phyloP scores from a whole-genome alignment of 2,329 filamentous ascomycete genomes.

The Hymenoscyphus fraxineus region DNA sequence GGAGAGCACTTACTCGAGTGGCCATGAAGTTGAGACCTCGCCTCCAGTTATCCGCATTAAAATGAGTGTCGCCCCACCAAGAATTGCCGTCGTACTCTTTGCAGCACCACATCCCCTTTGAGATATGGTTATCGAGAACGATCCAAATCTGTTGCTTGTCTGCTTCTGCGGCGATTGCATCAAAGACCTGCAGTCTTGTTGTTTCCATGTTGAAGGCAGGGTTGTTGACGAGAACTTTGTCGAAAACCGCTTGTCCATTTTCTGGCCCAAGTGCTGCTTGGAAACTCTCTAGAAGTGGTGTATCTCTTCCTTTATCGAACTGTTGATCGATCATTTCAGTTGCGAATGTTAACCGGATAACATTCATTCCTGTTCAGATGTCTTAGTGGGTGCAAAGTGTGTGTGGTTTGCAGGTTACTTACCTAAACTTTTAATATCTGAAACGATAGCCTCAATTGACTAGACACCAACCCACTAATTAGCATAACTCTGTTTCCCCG shows the following conservation, averaged over 20 bases:
- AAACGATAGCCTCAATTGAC: slow-evolving; percentile 51
- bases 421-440: slow-evolving; percentile 52
- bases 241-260: slow-evolving; percentile 49
- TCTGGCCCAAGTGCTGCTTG: slow-evolving; percentile 43
- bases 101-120: slow-evolving; percentile 56
- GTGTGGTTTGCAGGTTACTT: not conserved
- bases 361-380: slow-evolving; percentile 38
- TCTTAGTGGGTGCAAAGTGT: not conserved
- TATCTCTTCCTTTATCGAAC: slow-evolving; percentile 44
- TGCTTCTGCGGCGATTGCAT: slow-evolving; percentile 56
- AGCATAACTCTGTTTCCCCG: not conserved
- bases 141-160: slow-evolving; percentile 51
- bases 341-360: slow-evolving; percentile 57
- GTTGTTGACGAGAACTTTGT: slow-evolving; percentile 51
- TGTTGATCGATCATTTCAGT: slow-evolving; percentile 59
- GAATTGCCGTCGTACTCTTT: slow-evolving; percentile 49
- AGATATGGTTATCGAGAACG: slow-evolving; percentile 58
- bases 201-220: slow-evolving; percentile 50
- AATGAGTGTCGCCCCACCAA: slow-evolving; percentile 57
- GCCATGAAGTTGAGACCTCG: slow-evolving; percentile 58
- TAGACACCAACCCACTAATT: slow-evolving; percentile 18
- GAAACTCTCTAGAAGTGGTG: slow-evolving; percentile 44
- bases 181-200: slow-evolving; percentile 51
- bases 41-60: slow-evolving; percentile 54
- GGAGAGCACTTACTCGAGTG: slow-evolving; percentile 44